Evolutionary conservation across 2,329 filamentous ascomycete species (phyloP), one percentile per base, ranked within the genome.

Genomic region (Uncinocarpus reesii): DNA sequence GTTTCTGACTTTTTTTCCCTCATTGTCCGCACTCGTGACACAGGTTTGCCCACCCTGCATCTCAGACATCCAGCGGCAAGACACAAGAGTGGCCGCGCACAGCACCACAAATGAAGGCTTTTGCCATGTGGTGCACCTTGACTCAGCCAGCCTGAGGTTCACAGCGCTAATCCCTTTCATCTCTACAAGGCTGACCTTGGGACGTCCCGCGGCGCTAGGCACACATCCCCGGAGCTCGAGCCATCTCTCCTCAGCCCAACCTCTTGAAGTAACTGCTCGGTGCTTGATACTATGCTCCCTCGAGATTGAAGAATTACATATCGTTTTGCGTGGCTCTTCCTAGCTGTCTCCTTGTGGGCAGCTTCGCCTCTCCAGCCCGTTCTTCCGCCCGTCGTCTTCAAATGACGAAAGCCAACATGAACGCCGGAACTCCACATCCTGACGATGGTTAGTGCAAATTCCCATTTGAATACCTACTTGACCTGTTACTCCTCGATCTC

Each of bases 111-210:
- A 47, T 47, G 24, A 47, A 31, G 35, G 35, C 36, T 32, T 29
- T 18, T 31, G 15, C 26, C 35, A 21, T 34, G 35, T 16, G 7
- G 45, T 47, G 36, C 32, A 47, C 41, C 45, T 21, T 47, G 32
- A 47, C 31, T 41, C 45, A 40, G 35, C 45, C 28, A 24, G 35
- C 35, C 28, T 24, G 18, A 18, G 16, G n/a, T 41, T 24, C 32
- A n/a, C 23, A 36, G 21, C 15, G 23, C 21, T n/a, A 37, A 34
- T 15, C 34, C 11, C 35, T 47, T 40, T 41, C 28, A 20, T 47
- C 36, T 40, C 28, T 32, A 41, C 36, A 47, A 47, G 45, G 45
- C 45, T 41, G 36, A 34, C 43, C 42, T n/a, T 42, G 26, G 28
- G 24, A 32, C 4, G 24, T 15, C 15, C 31, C 5, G 34, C n/a